phyloP scores from a whole-genome alignment of 2,329 filamentous ascomycete genomes.

The Hypocreales sp. region DNA sequence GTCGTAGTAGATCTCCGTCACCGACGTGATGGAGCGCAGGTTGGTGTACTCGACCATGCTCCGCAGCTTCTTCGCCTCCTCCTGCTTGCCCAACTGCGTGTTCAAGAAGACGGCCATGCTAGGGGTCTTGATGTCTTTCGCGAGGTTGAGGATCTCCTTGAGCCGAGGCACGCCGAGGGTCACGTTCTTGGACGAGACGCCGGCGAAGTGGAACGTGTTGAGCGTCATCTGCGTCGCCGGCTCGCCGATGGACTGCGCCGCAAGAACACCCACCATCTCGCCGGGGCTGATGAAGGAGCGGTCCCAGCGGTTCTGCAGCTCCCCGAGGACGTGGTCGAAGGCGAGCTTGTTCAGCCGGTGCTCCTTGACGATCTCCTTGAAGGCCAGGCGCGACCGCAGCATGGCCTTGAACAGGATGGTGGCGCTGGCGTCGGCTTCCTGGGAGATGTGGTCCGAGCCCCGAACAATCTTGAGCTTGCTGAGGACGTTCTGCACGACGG shows the following conservation, averaged over 20 bases:
- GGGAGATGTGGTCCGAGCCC: slow-evolving; percentile 66
- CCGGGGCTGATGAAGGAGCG: slow-evolving; percentile 77
- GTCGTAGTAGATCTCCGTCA: slow-evolving; percentile 96
- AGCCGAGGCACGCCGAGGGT: slow-evolving; percentile 97
- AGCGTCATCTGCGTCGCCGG: slow-evolving; percentile 98
- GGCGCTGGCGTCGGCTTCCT: slow-evolving; percentile 75
- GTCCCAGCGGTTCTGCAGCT: slow-evolving; percentile 78
- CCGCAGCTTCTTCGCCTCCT: slow-evolving; percentile 71
- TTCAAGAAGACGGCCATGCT: slow-evolving; percentile 88
- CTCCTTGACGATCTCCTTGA: slow-evolving; percentile 79
- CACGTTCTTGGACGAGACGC: slow-evolving; percentile 99
- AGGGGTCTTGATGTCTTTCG: slow-evolving; percentile 95
- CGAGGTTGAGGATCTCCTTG: slow-evolving; percentile 98
- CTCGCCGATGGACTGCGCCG: slow-evolving; percentile 96
- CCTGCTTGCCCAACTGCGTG: slow-evolving; percentile 48
- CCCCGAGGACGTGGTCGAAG: slow-evolving; percentile 82
- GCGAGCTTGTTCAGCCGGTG: slow-evolving; percentile 81
- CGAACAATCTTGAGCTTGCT: slow-evolving; percentile 73
- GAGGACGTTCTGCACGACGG: slow-evolving; percentile 59
- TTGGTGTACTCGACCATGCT: slow-evolving; percentile 91
- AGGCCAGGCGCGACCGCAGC: slow-evolving; percentile 75
- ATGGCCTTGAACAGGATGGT: slow-evolving; percentile 88
- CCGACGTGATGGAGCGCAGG: slow-evolving; percentile 75
- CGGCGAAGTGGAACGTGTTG: slow-evolving; percentile 99
- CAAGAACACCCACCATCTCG: slow-evolving; percentile 97